Conservation (phyloP, 345 rosid genomes). For the Mercurialis annua region DNA sequence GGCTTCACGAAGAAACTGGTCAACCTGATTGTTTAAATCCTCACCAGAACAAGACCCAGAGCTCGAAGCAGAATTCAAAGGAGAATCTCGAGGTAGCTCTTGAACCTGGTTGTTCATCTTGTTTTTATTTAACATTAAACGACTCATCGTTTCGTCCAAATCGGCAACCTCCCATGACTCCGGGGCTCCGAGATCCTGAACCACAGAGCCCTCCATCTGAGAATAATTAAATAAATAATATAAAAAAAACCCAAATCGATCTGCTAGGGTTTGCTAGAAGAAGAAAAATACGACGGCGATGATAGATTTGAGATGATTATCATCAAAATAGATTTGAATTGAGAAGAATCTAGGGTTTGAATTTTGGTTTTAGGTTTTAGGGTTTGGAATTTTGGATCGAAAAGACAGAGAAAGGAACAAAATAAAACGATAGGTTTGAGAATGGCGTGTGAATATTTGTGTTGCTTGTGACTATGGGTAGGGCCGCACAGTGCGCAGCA, state of each 20-base stretch:
- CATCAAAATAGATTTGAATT: constrained; percentile 9
- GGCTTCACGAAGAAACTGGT: constrained; percentile 78
- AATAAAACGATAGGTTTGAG: constrained; percentile 22
- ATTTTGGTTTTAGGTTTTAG: constrained; percentile 17
- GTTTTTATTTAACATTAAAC: constrained; percentile 46
- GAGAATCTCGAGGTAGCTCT: constrained; percentile 9
- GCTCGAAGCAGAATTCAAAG: constrained; percentile 1
- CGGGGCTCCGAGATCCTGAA: constrained; percentile 67
- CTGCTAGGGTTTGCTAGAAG: constrained; percentile 12
- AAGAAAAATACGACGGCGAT: too few species aligned
- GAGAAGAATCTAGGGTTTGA: constrained; percentile 21
- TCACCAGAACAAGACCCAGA: constrained; percentile 23
- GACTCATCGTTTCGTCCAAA: constrained; percentile 65
- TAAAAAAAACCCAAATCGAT: not conserved
- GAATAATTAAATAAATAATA: not conserved
- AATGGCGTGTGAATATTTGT: not conserved
- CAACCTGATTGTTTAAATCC: constrained; percentile 50
- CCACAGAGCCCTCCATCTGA: constrained; percentile 64
- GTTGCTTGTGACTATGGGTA: too few species aligned
- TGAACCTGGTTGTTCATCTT: constrained; percentile 14
- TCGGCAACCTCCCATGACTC: constrained; percentile 90
- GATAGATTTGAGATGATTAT: not conserved
- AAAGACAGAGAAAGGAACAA: not conserved
- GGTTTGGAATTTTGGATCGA: constrained; percentile 11
- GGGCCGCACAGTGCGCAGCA: too few species aligned